Evolutionary conservation across 2,329 filamentous ascomycete genomes (phyloP).

Genomic region (Furcasterigmium furcatum): DNA sequence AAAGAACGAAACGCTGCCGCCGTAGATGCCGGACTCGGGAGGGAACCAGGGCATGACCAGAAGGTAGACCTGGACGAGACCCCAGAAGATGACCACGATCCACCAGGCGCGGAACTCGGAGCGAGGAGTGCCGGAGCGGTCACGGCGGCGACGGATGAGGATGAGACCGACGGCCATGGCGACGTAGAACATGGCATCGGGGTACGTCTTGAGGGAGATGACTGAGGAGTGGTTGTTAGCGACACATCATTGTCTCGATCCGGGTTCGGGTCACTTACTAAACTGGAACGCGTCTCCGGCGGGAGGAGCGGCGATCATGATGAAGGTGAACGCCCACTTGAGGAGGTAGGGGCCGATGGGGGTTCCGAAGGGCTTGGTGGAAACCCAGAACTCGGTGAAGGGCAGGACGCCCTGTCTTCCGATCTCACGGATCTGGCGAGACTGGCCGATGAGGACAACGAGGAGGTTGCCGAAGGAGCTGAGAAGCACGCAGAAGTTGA

Average conservation of each 20-base stretch:
- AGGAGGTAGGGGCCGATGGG: constrained; percentile 56
- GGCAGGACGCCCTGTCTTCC: constrained; percentile 60
- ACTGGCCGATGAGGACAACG: constrained; percentile 50
- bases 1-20: constrained; percentile 69
- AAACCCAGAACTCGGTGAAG: constrained; percentile 59
- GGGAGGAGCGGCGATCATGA: constrained; percentile 59
- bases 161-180: constrained; percentile 55
- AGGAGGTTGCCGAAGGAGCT: constrained; percentile 58
- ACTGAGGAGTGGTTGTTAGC: too few relatives aligned
- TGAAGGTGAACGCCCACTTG: constrained; percentile 53
- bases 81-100: constrained; percentile 53
- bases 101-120: constrained; percentile 60
- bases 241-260: too few relatives aligned
- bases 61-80: constrained; percentile 57
- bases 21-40: constrained; percentile 53
- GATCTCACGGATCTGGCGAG: constrained; percentile 57
- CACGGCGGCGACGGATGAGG: constrained; percentile 52
- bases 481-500: constrained; percentile 55
- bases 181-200: constrained; percentile 53
- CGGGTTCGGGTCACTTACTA: too few relatives aligned
- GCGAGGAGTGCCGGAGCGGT: constrained; percentile 40
- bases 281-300: constrained; percentile 57
- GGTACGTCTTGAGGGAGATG: constrained; percentile 48
- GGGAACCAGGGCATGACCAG: constrained; percentile 72
- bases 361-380: constrained; percentile 60